phyloP scores from a whole-genome alignment of 306 rosid genomes.

The Cicer bijugum region DNA sequence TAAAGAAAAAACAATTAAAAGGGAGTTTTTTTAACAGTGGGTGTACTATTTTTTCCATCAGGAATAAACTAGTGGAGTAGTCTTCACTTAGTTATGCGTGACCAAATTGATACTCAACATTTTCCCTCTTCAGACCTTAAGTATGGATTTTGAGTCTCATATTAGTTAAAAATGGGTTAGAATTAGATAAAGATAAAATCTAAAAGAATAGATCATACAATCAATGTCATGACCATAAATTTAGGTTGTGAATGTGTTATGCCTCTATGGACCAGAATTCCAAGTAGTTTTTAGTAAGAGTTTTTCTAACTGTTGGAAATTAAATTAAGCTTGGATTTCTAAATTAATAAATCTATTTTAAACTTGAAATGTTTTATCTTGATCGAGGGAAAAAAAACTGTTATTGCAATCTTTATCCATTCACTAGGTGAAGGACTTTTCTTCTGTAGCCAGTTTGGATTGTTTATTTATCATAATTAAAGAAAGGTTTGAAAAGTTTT shows the following conservation, averaged over 20 bases:
- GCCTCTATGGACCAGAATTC: no score
- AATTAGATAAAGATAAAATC: neutral
- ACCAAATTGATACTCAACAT: slow-evolving; percentile 5
- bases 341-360: no score
- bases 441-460: neutral
- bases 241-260: no score
- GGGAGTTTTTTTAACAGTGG: slow-evolving; percentile 20
- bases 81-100: slow-evolving; percentile 19
- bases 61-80: neutral
- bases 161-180: neutral
- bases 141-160: neutral
- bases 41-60: slow-evolving; percentile 42
- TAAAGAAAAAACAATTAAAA: slow-evolving; percentile 11
- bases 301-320: no score
- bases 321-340: no score
- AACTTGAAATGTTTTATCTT: no score
- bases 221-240: no score
- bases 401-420: no score
- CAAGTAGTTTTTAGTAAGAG: no score
- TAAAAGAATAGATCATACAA: no score
- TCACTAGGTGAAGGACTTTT: no score
- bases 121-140: neutral
- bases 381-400: no score
- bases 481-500: slow-evolving; percentile 42
- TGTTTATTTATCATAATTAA: slow-evolving; percentile 28